These are phyloP conservation scores for Taiozyma sp. DNA, from an alignment of 1,139 yeast species.

Conservation along the genomic window DNA sequence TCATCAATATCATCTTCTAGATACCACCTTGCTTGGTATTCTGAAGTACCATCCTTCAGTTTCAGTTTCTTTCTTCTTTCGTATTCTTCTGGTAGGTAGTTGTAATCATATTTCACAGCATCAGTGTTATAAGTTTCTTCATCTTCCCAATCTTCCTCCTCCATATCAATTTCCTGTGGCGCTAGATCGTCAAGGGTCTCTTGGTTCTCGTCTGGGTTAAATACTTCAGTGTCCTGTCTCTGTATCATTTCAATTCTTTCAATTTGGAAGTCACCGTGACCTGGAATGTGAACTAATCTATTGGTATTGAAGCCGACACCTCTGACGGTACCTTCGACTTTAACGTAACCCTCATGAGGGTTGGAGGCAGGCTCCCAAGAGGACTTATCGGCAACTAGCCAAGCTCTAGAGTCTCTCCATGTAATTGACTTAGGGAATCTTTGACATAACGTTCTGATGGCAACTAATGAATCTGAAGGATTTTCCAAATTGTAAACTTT, in stretches of 20 bases:
- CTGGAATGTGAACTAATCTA: conserved; percentile 80
- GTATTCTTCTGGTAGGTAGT: conserved; percentile 16
- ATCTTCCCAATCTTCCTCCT: conserved; percentile 40
- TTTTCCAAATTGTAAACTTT: conserved; percentile 70
- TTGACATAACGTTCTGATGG: conserved; percentile 75
- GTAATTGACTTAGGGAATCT: conserved; percentile 78
- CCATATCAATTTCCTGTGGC: conserved; percentile 55
- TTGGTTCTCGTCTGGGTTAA: conserved; percentile 46
- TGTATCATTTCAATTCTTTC: conserved; percentile 54
- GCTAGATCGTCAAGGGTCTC: conserved; percentile 68
- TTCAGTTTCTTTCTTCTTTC: conserved; percentile 40
- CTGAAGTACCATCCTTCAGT: conserved; percentile 87
- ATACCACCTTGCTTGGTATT: conserved; percentile 92
- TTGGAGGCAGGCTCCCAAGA: conserved; percentile 38
- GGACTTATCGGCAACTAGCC: conserved; percentile 68
- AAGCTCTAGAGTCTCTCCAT: conserved; percentile 94
- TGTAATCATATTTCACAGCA: conserved; percentile 66
- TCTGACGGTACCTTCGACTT: conserved; percentile 79
- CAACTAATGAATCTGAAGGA: conserved; percentile 63
- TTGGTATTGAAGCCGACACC: conserved; percentile 81
- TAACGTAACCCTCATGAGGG: conserved; percentile 38
- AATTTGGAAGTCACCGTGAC: conserved; percentile 84
- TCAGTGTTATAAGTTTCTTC: conserved; percentile 40
- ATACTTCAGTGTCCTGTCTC: conserved; percentile 20
- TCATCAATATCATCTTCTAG: conserved; percentile 58